Evolutionary conservation across 2,329 filamentous ascomycete genomes (phyloP).

Genomic region (Claviceps arundinis): DNA sequence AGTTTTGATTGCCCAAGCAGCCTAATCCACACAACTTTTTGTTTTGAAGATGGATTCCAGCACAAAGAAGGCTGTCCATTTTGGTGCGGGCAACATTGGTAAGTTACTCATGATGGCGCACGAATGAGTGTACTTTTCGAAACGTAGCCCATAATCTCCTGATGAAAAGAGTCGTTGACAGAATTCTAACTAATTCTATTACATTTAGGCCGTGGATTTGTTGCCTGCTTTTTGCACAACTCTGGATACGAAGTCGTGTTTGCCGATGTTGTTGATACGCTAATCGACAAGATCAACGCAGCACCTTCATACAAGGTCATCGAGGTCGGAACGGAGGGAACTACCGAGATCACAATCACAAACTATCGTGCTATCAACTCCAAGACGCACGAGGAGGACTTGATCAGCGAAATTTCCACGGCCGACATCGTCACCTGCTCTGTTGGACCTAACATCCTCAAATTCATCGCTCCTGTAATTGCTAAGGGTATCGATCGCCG

Average conservation of each 20-base stretch:
- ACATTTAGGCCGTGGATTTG: slow-evolving; percentile 54
- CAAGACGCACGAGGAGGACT: slow-evolving; percentile 65
- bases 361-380: slow-evolving; percentile 98
- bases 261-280: slow-evolving; percentile 75
- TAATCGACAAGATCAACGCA: slow-evolving; percentile 69
- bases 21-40: neutral
- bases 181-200: neutral
- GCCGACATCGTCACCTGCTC: slow-evolving; percentile 93
- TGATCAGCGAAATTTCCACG: slow-evolving; percentile 72
- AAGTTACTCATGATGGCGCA: slow-evolving; percentile 13
- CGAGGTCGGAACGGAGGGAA: slow-evolving; percentile 77
- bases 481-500: slow-evolving; percentile 84
- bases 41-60: slow-evolving; percentile 24
- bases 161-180: neutral
- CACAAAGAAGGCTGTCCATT: slow-evolving; percentile 62
- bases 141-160: neutral
- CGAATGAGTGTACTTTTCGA: neutral
- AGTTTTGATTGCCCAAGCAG: neutral
- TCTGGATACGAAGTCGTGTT: slow-evolving; percentile 95
- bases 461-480: slow-evolving; percentile 90
- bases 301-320: slow-evolving; percentile 77
- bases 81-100: slow-evolving; percentile 77
- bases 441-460: slow-evolving; percentile 89
- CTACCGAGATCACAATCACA: slow-evolving; percentile 68
- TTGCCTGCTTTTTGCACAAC: slow-evolving; percentile 85